Evolutionary conservation across 164 flowering plant species (phyloP).

Genomic region (Hamamelis virginiana): DNA sequence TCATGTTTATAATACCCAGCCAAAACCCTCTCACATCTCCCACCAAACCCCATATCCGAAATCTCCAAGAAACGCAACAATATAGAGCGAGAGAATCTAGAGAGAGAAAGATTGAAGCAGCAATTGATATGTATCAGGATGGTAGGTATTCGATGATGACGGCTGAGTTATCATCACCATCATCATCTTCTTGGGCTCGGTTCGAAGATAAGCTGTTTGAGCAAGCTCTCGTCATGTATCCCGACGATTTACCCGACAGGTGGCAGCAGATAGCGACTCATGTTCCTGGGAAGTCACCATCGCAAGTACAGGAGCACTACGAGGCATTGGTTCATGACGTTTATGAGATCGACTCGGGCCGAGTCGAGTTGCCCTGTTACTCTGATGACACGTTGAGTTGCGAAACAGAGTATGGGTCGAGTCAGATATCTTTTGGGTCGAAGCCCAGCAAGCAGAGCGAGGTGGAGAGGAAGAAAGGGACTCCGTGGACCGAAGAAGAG

Average conservation of each 20-base stretch:
- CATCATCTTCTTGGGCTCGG: slow-evolving; percentile 34
- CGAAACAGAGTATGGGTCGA: slow-evolving; percentile 16
- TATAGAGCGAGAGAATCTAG: too few species aligned
- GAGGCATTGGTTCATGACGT: slow-evolving; percentile 51
- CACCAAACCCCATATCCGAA: slow-evolving; percentile 12
- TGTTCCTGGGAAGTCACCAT: slow-evolving; percentile 50
- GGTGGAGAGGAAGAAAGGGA: slow-evolving; percentile 63
- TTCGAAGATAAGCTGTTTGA: slow-evolving; percentile 65
- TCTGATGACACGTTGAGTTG: slow-evolving; percentile 27
- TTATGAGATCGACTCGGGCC: slow-evolving; percentile 56
- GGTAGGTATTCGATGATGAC: too few species aligned
- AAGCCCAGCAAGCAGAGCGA: slow-evolving; percentile 30
- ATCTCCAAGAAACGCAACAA: background rate
- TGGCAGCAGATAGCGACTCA: slow-evolving; percentile 54
- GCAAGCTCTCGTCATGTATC: slow-evolving; percentile 41
- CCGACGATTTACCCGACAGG: slow-evolving; percentile 44
- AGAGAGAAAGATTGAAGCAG: too few species aligned
- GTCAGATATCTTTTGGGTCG: slow-evolving; percentile 46
- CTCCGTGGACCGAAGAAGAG: slow-evolving; percentile 80
- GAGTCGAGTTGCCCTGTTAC: slow-evolving; percentile 52
- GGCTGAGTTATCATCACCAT: too few species aligned
- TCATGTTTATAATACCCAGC: too few species aligned
- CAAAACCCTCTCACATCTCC: slow-evolving; percentile 3
- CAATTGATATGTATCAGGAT: too few species aligned
- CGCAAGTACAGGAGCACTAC: slow-evolving; percentile 55